phyloP scores from a whole-genome alignment of 1,284 basidiomycete species.

The Sanghuangporus sanghuang region DNA sequence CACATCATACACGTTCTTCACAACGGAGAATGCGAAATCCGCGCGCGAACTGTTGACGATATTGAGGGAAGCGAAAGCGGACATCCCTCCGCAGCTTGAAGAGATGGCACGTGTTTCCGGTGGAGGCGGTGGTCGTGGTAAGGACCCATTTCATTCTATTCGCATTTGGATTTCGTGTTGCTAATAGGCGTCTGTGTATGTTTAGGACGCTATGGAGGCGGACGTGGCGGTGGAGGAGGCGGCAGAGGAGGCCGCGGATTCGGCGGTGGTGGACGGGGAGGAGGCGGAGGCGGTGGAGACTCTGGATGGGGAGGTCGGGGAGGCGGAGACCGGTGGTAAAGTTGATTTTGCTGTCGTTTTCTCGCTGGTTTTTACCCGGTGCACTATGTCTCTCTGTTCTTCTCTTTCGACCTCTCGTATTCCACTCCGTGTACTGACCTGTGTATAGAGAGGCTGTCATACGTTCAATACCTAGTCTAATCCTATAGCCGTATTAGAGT shows the following conservation, averaged over 20 bases:
- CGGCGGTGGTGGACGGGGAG: conserved; percentile 32
- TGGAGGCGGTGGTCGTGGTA: conserved; percentile 69
- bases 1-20: conserved; percentile 95
- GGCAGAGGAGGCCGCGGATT: conserved; percentile 38
- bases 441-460: not conserved
- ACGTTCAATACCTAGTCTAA: not conserved
- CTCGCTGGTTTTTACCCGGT: not conserved
- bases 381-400: not conserved
- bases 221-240: conserved; percentile 45
- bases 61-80: conserved; percentile 85
- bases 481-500: not conserved
- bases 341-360: not conserved
- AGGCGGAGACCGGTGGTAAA: conserved; percentile 13
- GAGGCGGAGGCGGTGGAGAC: conserved; percentile 35
- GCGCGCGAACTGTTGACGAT: conserved; percentile 91
- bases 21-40: conserved; percentile 89
- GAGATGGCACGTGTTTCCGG: conserved; percentile 91
- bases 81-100: conserved; percentile 85
- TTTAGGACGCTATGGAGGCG: conserved; percentile 54
- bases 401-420: not conserved
- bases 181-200: conserved; percentile 7
- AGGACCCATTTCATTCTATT: conserved; percentile 22
- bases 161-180: not conserved
- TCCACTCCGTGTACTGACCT: not conserved
- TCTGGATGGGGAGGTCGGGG: conserved; percentile 16